Evolutionary conservation across 2,329 filamentous ascomycete genomes (phyloP), one percentile per base, ranked within the genome.

Genomic region (Conoideocrella luteorostrata): DNA sequence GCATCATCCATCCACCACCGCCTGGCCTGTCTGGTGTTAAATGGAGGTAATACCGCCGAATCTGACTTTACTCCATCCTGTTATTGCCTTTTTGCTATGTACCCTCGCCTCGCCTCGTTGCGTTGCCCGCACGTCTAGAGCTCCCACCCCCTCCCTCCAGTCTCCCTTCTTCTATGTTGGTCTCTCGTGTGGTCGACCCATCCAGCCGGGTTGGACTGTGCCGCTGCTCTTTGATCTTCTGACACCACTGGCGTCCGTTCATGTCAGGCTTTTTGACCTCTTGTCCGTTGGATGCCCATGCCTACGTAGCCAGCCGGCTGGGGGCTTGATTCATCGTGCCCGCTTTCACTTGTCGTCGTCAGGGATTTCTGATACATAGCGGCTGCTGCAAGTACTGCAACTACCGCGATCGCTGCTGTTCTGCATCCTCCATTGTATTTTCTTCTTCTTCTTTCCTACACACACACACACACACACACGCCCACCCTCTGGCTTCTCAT

Each of bases 271-370:
- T 5, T 37, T 11, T n/a, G n/a, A n/a, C n/a, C 13, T 18, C 22
- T 34, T 28, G 24, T 45, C 34, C 21, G 17, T 28, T 35, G 24
- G 11, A 36, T 33, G 44, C 28, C 42, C 42, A 39, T 37, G 18
- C 12, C 26, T 22, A 20, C 17, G 17, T n/a, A n/a, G n/a, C 17
- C 35, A 38, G 7, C 22, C 22, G 37, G 13, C 21, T 18, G 28
- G 23, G 39, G 23, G 39, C 38, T 28, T 45, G 43, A 46, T 28
- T 46, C 44, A 43, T 23, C 39, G 29, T 29, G 41, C 18, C 39
- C 39, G 39, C 41, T 46, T 29, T 24, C 21, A 28, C 23, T 30
- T 43, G 15, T 7, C 13, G 12, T 28, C 22, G n/a, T 7, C 21
- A 5, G n/a, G n/a, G 22, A 5, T 22, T 29, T 26, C 24, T 18